Base-by-base conservation (phyloP, 768 basidiomycete species). In the Multifurca ochricompacta region DNA sequence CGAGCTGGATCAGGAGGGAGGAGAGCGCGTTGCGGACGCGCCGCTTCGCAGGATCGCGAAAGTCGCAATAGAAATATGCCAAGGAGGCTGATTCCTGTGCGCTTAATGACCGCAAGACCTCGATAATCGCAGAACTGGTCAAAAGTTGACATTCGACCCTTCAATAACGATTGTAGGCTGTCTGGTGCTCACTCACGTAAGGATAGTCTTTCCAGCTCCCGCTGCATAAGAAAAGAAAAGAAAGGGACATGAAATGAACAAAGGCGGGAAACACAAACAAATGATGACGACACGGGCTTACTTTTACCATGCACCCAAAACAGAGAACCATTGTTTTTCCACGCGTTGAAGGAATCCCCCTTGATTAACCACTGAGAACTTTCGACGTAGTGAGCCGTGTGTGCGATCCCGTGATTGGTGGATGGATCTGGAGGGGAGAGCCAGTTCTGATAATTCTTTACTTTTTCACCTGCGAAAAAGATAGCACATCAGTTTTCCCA, bases 11-110 rank as follows among this genome's bases (percentile, higher is more conserved):
- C 23, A 66, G 48, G 18, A 67, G 41, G 8, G 66, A 67, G 7
- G 42, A 50, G 41, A 66, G 43, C 4, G 60, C 35, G 23, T 43
- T 48, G 28, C 48, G 51, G 19, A 51, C n/a, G 21, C 23, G 37
- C 31, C 60, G 54, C 34, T 58, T 60, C 10, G 49, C 48, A 7
- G 48, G 39, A n/a, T 62, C 61, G 16, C 56, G 53, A 46, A 59
- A 60, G 18, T 64, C 62, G 25, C 66, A 60, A 39, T 64, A 65
- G 50, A 62, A 66, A 48, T 60, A 66, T 1, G 65, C 62, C 1
- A 64, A 13, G 11, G 57, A 45, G 11, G 13, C 21, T 14, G 53
- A 54, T 14, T 32, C 39, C 11, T 57, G 18, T 10, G 28, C 18
- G 21, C 25, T 34, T 14, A 51, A 23, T 23, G 41, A 37, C 19